Evolutionary conservation across 306 rosid species (phyloP).

Genomic region (Trichosanthes cucumerina): DNA sequence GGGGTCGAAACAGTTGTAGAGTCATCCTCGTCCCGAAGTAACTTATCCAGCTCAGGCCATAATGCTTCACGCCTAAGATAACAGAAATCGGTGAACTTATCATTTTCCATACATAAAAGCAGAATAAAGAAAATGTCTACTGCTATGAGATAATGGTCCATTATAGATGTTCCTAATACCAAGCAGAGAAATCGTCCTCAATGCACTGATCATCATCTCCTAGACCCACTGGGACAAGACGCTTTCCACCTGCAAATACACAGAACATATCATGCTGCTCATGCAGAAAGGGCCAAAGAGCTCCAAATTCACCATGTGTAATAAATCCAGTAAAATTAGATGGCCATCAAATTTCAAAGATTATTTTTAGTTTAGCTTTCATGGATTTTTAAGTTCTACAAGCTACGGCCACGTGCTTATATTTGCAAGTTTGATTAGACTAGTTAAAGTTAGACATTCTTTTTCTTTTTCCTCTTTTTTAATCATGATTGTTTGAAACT

Average conservation of each 20-base stretch:
- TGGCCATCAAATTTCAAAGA: background rate
- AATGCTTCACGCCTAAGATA: constrained; percentile 69
- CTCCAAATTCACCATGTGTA: background rate
- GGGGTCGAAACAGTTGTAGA: constrained; percentile 43
- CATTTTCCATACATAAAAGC: background rate
- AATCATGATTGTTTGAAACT: background rate
- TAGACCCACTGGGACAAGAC: constrained; percentile 70
- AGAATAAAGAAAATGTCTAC: background rate
- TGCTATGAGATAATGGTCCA: constrained; percentile 7
- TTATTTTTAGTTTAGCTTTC: background rate
- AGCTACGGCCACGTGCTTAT: background rate
- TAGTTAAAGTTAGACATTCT: background rate
- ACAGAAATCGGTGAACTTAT: constrained; percentile 7
- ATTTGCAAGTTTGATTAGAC: background rate
- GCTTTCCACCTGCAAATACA: constrained; percentile 68
- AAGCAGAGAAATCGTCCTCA: constrained; percentile 93
- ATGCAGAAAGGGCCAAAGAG: background rate
- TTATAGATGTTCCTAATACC: constrained; percentile 42
- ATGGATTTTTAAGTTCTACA: background rate
- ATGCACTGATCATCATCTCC: constrained; percentile 99
- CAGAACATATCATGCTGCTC: background rate
- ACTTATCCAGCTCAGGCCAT: constrained; percentile 84
- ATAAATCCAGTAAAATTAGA: background rate
- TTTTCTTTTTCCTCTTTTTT: background rate
- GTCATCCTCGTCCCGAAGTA: constrained; percentile 64